Conservation (phyloP, 257 asterid genomes). For the Primulina tabacum region DNA sequence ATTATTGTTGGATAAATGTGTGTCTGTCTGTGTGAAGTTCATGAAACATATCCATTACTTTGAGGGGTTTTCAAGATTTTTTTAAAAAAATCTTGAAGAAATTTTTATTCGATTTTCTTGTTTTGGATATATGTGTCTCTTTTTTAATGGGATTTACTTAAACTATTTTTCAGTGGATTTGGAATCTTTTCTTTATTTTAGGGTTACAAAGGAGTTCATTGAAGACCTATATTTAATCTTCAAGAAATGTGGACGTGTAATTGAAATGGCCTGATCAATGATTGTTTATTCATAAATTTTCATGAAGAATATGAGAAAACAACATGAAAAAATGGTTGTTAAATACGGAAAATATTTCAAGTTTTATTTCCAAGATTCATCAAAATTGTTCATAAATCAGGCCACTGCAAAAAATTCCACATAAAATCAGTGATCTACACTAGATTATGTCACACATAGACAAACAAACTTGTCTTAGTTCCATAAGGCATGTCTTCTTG, state of each 20-base stretch:
- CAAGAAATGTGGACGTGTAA: neutral
- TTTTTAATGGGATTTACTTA: neutral
- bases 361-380: neutral
- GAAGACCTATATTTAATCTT: neutral
- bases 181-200: neutral
- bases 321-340: neutral
- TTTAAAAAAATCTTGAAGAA: no score
- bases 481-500: neutral
- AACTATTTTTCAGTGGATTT: neutral
- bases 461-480: neutral
- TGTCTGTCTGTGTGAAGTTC: neutral
- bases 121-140: neutral
- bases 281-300: neutral
- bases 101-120: no score
- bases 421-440: constrained; percentile 1
- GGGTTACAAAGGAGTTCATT: constrained; percentile 12
- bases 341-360: constrained; percentile 3
- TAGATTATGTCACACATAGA: neutral
- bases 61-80: neutral
- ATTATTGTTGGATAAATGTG: neutral
- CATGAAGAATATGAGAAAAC: neutral
- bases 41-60: no score
- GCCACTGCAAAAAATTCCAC: neutral
- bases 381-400: neutral
- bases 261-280: neutral